A percentile compares a stretch with the other conserved stretches of the same genome.
Conservation (phyloP, 2,329 filamentous ascomycete species). For the Geosmithia flava region DNA sequence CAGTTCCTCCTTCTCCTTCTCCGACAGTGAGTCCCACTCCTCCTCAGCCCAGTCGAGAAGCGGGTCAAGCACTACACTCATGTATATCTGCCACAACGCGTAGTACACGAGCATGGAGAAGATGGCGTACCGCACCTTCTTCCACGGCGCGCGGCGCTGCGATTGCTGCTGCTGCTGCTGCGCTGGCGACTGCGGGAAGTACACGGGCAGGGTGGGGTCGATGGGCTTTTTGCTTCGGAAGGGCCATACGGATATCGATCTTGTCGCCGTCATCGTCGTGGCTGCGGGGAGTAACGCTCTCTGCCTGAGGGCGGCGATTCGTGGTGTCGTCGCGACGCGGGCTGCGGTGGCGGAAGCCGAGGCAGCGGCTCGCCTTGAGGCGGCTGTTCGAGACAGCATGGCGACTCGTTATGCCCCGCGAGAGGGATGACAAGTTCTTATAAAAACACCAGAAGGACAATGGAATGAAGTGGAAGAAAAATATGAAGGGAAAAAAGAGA, state of each 20-base stretch:
- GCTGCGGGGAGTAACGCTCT: constrained; percentile 5
- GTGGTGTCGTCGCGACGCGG: constrained; percentile 5
- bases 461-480: background rate
- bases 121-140: constrained; percentile 6
- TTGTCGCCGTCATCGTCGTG: background rate
- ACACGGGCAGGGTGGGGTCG: constrained; percentile 14
- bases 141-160: background rate
- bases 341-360: constrained; percentile 6
- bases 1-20: constrained; percentile 28
- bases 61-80: constrained; percentile 30
- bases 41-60: constrained; percentile 28
- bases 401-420: background rate
- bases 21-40: constrained; percentile 26
- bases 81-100: constrained; percentile 29
- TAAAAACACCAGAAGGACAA: background rate
- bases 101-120: constrained; percentile 20
- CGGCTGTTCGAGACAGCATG: constrained; percentile 8
- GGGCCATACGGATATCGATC: constrained; percentile 20
- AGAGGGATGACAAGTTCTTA: background rate
- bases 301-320: constrained; percentile 5
- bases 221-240: constrained; percentile 13
- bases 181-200: constrained; percentile 13
- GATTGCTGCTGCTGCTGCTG: background rate
- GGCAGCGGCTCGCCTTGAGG: constrained; percentile 9
- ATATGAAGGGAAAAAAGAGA: background rate